Conservation (phyloP, 257 asterid species). For the Jacaranda copaia region DNA sequence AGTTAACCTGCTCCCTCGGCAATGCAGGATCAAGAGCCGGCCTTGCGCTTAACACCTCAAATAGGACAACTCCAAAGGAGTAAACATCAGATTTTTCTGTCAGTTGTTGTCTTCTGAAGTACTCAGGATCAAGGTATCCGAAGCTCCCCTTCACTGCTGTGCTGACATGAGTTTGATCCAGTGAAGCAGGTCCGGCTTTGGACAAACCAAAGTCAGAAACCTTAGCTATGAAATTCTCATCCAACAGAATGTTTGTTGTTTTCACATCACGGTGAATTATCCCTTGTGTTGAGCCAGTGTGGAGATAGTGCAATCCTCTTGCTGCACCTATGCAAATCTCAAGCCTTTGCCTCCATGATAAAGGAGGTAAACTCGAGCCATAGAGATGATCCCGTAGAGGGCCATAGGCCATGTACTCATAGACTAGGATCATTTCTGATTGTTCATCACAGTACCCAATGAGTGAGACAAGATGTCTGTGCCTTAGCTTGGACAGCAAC, state of each 20-base stretch:
- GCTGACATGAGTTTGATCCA: constrained; percentile 95
- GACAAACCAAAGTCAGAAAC: constrained; percentile 97
- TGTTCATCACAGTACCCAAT: constrained; percentile 91
- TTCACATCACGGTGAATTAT: constrained; percentile 90
- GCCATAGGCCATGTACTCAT: constrained; percentile 85
- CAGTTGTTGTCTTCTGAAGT: constrained; percentile 88
- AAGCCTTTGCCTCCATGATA: constrained; percentile 83
- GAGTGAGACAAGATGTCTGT: constrained; percentile 84
- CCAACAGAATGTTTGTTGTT: constrained; percentile 87
- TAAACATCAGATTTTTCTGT: constrained; percentile 90
- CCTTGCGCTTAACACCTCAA: constrained; percentile 90
- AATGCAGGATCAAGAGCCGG: constrained; percentile 88
- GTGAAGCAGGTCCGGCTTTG: constrained; percentile 70
- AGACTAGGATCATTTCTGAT: constrained; percentile 85
- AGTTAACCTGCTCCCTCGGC: constrained; percentile 86
- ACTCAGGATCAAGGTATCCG: constrained; percentile 95
- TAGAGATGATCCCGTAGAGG: constrained; percentile 85
- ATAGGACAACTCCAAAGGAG: constrained; percentile 90
- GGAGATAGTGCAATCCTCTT: constrained; percentile 89
- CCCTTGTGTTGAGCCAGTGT: constrained; percentile 93
- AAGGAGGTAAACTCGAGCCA: constrained; percentile 58
- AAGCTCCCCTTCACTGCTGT: constrained; percentile 97
- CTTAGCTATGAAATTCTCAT: constrained; percentile 70
- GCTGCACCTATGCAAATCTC: constrained; percentile 97
- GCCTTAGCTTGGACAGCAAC: constrained; percentile 83